Base-by-base conservation (phyloP, 768 basidiomycete genomes). In the Rhodotorula taiwanensis region DNA sequence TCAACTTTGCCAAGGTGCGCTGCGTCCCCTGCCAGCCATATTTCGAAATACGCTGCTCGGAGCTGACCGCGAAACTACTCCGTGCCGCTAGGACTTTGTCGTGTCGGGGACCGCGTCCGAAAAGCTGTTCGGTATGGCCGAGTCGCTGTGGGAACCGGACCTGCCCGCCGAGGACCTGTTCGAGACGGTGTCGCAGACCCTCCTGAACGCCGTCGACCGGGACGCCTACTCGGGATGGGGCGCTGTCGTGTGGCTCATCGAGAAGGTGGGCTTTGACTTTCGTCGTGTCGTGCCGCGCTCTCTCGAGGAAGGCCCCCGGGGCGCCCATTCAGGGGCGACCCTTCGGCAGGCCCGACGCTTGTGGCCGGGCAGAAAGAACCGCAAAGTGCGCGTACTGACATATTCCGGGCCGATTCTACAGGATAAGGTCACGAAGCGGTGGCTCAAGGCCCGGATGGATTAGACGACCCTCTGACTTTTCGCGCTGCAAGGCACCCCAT, bases 211-310 rank as follows among this genome's bases (percentile, higher is more conserved):
- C 9, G 86, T 97, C 39, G 95, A 99, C 75, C 83, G 95, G 51
- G 95, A 98, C 77, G 92, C 94, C 27, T 89, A 84, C 76, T 95
- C 92, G 58, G 95, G 95, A 63, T 97, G 91, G 92, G 95, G 95
- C 47, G 90, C 86, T 42, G 77, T 95, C 58, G 95, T 99, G 43
- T 88, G 97, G 80, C 80, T 99, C 60, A 88, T 99, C 11, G 72
- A 73, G 58, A 69, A 67, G 65, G 72, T 69, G 36, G 31, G 60
- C 47, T 9, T 41, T 5, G 43, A 9, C 27, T 15, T 25, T 27
- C 5, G 31, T 16, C 28, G 18, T 20, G 14, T 28, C 23, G 36
- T 9, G 9, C 25, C 20, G 52, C 20, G 18, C 27, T 3, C 5
- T 18, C 18, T 16, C 39, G 14, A 15, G 16, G 14, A 15, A 25